Conservation (phyloP, 345 rosid genomes). For the Boechera divaricarpa region DNA sequence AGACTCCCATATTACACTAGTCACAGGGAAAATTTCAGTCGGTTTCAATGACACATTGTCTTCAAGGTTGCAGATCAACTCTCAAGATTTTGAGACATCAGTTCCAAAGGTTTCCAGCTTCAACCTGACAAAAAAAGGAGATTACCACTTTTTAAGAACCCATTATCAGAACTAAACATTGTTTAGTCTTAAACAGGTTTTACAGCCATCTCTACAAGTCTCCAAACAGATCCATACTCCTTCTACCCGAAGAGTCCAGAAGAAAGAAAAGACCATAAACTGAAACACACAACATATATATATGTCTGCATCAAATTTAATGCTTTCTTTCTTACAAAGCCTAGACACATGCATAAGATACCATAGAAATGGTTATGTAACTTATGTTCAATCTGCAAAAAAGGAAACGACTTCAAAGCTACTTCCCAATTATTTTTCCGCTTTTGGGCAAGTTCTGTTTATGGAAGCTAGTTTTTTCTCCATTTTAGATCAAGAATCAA, state of each 20-base stretch:
- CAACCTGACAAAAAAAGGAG: neutral
- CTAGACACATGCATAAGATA: neutral
- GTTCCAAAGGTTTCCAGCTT: constrained; percentile 3
- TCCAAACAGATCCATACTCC: neutral
- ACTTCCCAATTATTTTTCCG: too few relatives aligned
- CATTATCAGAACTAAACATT: neutral
- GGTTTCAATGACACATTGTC: constrained; percentile 15
- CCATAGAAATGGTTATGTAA: too few relatives aligned
- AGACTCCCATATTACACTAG: neutral
- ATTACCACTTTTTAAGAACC: neutral
- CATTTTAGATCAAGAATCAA: neutral
- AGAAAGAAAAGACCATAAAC: neutral
- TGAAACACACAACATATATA: neutral
- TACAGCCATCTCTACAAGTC: neutral
- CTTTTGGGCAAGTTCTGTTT: too few relatives aligned
- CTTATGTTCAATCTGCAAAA: too few relatives aligned
- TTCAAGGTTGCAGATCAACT: constrained; percentile 8
- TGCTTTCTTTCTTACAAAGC: neutral
- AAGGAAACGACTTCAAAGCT: too few relatives aligned
- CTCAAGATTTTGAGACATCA: neutral
- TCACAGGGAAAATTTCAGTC: constrained; percentile 1
- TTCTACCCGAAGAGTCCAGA: neutral
- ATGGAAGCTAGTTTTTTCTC: neutral
- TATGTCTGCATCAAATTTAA: neutral
- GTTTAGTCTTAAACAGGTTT: neutral